Base-by-base conservation (phyloP, 2,329 filamentous ascomycete species). In the Cladosporium oxysporum region DNA sequence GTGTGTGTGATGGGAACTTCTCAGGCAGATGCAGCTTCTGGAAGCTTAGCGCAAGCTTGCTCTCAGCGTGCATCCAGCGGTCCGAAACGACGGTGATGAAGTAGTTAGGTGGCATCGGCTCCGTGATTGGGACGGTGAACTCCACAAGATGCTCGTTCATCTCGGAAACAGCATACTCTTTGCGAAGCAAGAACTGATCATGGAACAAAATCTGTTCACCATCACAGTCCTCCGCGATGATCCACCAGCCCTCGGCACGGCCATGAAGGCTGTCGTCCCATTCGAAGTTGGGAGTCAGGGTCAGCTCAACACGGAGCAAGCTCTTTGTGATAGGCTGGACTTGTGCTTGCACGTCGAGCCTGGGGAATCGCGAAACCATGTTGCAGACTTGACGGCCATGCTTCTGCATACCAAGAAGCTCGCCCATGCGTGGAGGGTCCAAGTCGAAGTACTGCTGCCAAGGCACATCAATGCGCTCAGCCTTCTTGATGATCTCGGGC, bases 21-120 rank as follows among this genome's bases (percentile, higher is more conserved):
- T 97, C 94, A 0, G 95, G 95, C 5, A 99, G 84, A 52, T 97
- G 91, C 31, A 99, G 84, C 77, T 97, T 97, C 77, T 96, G 91
- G 82, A 99, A 98, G 0, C 93, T 94, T 1, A 99, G 90, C 0
- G 94, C 90, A 63, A 99, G 83, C 76, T 93, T 93, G 1, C 93
- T 97, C 80, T 99, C 93, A 0, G 94, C 92, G 76, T 97, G 92
- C 92, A 99, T 97, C 95, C 95, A 99, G 71, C 95, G 86, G 78
- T 99, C 95, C 3, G 94, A 98, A 23, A 97, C 82, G 47, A 99
- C 87, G 0, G 93, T 95, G 73, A 99, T 92, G 80, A 99, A 99
- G 81, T 99, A 99, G 78, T 99, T 96, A 0, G 96, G 95, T 16
- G 95, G 95, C 91, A 98, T 96, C 0, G 96, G 96, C 72, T 99